Evolutionary conservation across 768 basidiomycete genomes (phyloP), one percentile per base, ranked within the genome.

Genomic region (Leccinum imitatum): DNA sequence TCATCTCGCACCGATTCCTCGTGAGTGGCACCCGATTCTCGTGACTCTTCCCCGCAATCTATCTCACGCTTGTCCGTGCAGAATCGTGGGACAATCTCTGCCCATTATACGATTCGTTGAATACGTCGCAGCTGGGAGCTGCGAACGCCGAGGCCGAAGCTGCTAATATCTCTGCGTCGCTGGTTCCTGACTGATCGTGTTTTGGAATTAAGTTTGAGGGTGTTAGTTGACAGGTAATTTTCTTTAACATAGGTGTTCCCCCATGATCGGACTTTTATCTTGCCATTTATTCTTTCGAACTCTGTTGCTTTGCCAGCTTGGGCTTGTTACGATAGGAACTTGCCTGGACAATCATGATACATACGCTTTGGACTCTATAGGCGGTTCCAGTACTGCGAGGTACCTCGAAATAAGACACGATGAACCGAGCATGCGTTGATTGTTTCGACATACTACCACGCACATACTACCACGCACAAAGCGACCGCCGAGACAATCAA

Each of bases 11-110:
- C n/a, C 2, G 23, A 55, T 63, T 25, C 61, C 70, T 4, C 6
- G 70, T 72, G 44, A 53, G 63, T 14, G n/a, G 23, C 53, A 11
- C 25, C 11, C 15, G 17, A 6, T 23, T 6, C 17, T 33, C 10
- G 25, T 41, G 11, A 31, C 33, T 10, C 17, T 23, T 17, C 15
- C 15, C 8, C 39, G 17, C 9, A 41, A 41, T 41, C 9, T 41
- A 35, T 59, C 13, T 52, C 21, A 21, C 23, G 7, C 6, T 21
- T 48, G 6, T 27, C 50, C 41, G 3, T 41, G 54, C 23, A 73
- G 71, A 53, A 50, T 54, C 71, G 19, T 71, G 71, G 71, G 59
- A 65, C 27, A 13, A 68, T 1, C 56, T 72, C 44, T 73, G 72
- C 30, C 72, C 72, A 3, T 54, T 33, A 50, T 72, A 31, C 35